Conservation (phyloP, 306 rosid species). For the Acacia melanoxylon region DNA sequence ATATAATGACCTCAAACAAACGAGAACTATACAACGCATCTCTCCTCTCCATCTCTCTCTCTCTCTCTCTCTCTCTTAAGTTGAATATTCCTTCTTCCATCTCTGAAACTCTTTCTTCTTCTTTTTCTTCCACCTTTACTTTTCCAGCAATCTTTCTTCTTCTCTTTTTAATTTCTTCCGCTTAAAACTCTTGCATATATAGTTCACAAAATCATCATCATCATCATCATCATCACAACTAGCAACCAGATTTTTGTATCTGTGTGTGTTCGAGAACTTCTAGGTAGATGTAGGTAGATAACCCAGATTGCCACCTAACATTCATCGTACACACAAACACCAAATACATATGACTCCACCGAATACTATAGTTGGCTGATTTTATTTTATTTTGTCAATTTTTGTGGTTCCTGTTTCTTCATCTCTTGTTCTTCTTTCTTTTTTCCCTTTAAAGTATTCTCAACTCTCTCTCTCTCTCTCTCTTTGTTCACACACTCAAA, state of each 20-base stretch:
- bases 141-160: neutral
- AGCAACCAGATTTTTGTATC: neutral
- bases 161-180: neutral
- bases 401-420: neutral
- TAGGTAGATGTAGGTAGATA: neutral
- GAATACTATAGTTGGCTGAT: conserved; percentile 24
- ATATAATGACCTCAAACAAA: conserved; percentile 43
- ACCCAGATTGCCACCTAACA: conserved; percentile 16
- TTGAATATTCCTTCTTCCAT: neutral
- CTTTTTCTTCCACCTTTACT: neutral
- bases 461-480: neutral
- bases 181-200: neutral
- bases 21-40: conserved; percentile 24
- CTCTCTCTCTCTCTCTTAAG: neutral
- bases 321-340: conserved; percentile 9
- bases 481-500: neutral
- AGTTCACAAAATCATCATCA: neutral
- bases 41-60: neutral
- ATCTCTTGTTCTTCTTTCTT: neutral
- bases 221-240: neutral
- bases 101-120: neutral
- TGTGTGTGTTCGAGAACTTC: neutral
- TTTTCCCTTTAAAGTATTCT: neutral
- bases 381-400: neutral
- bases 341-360: conserved; percentile 35